Base-by-base conservation (phyloP, 371 early-diverging fungal species). In the Apophysomyces trapeziformis region DNA sequence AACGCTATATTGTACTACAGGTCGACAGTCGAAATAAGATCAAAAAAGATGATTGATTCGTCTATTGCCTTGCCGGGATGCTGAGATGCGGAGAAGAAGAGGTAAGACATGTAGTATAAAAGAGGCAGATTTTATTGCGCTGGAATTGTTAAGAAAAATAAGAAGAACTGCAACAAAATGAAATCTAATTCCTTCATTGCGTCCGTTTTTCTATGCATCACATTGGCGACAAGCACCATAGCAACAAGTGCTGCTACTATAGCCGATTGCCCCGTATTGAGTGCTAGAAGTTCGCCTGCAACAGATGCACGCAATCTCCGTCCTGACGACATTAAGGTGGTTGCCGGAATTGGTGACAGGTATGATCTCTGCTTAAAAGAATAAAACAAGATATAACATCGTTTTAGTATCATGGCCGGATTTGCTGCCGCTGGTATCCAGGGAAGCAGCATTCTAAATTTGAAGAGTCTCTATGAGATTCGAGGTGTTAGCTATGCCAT, bases 401-500 rank as follows among this genome's bases (percentile, higher is more conserved):
- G 32, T 2, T 26, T 26, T 6, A 67, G 67, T 41, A 67, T 67
- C 8, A 67, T 62, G 43, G 67, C 67, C 21, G 67, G 63, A 1
- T 67, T 67, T 38, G 67, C 58, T 16, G 62, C 62, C n/a, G 57
- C 38, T 32, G 67, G 67, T 47, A 57, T 67, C 8, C 61, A 66
- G 7, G 61, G 61, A 1, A 45, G 44, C 41, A 54, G 38, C 12
- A 61, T 57, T 16, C 47, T 66, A 5, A 67, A 61, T 16, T 57
- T 67, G 18, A 57, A 54, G 11, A 38, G 41, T 14, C 50, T 67
- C 16, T 38, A 63, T 14, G 67, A 67, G 14, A 57, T 65, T 38
- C 70, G 74, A 39, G 74, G 74, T 14, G 63, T 67, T 5, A 73
- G 74, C 18, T 73, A 63, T 58, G 70, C 63, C 4, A 62, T 65